Percentiles rank a stretch among this genome's conserved stretches.
phyloP scores from a whole-genome alignment of 1,139 yeast species.

The Geotrichum fermentans region DNA sequence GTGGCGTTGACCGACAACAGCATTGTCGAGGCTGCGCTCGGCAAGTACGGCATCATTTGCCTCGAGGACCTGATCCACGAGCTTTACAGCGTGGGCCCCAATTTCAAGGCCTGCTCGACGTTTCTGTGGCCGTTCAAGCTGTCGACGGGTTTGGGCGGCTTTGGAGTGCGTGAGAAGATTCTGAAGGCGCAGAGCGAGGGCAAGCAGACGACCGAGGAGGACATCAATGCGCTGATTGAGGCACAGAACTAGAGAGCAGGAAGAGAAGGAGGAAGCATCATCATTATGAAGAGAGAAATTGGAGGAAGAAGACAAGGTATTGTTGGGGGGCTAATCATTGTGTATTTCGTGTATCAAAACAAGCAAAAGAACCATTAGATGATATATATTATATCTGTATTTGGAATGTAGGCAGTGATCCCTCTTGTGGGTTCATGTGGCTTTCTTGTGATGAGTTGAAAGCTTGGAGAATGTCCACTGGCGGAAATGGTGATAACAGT shows the following conservation, averaged over 20 bases:
- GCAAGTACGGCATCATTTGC: conserved; percentile 94
- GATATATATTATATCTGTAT: too few relatives aligned
- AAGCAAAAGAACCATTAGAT: too few relatives aligned
- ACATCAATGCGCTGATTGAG: conserved; percentile 96
- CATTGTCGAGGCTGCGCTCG: conserved; percentile 87
- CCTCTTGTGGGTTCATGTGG: too few relatives aligned
- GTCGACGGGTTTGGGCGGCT: conserved; percentile 98
- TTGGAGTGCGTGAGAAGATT: conserved; percentile 99
- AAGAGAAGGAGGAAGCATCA: too few relatives aligned
- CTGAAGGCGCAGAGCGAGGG: conserved; percentile 93
- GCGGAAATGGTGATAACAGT: too few relatives aligned
- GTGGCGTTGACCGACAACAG: conserved; percentile 83
- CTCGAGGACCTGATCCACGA: conserved; percentile 98
- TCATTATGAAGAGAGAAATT: too few relatives aligned
- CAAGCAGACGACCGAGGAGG: conserved; percentile 98
- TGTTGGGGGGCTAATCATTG: too few relatives aligned
- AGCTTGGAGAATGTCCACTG: too few relatives aligned
- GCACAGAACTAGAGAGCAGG: conserved; percentile 38
- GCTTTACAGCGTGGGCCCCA: conserved; percentile 97
- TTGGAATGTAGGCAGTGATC: too few relatives aligned
- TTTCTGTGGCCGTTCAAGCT: conserved; percentile 99
- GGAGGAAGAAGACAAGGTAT: too few relatives aligned
- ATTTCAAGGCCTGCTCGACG: conserved; percentile 99
- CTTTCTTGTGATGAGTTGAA: too few relatives aligned
- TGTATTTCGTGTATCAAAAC: too few relatives aligned